These are phyloP conservation scores for Aspergillus olivimuriae DNA, from an alignment of 495 filamentous ascomycete species.

Conservation along the genomic window DNA sequence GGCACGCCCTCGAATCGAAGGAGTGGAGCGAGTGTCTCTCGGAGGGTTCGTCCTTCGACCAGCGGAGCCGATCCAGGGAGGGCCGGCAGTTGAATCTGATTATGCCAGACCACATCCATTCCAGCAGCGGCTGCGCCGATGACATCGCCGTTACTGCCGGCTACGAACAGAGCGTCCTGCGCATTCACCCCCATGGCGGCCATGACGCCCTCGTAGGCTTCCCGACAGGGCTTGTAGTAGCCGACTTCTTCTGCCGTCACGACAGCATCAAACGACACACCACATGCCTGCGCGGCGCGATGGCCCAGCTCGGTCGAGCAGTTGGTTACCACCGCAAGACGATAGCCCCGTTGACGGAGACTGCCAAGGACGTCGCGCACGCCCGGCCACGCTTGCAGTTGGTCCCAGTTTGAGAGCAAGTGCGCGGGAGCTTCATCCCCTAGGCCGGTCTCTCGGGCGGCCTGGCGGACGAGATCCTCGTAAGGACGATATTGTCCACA, in stretches of 20 bases:
- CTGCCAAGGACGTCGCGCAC: constrained; percentile 7
- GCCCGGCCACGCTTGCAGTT: constrained; percentile 26
- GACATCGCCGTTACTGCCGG: constrained; percentile 29
- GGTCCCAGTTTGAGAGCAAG: constrained; percentile 18
- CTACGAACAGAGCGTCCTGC: constrained; percentile 25
- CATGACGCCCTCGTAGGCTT: constrained; percentile 22
- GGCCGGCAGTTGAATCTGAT: constrained; percentile 17
- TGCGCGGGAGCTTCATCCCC: constrained; percentile 13
- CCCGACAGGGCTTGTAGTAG: constrained; percentile 24
- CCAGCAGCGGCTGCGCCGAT: constrained; percentile 23
- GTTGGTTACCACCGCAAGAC: constrained; percentile 24
- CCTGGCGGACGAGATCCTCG: constrained; percentile 19
- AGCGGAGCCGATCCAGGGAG: constrained; percentile 11
- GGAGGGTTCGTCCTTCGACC: constrained; percentile 4
- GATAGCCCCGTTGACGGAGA: constrained; percentile 16
- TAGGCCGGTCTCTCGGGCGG: constrained; percentile 20
- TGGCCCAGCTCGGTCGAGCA: constrained; percentile 23
- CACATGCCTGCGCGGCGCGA: constrained; percentile 12
- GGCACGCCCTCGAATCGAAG: background rate
- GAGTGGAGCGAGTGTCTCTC: background rate
- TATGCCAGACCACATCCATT: constrained; percentile 34
- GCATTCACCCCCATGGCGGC: constrained; percentile 12
- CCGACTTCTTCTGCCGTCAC: constrained; percentile 27
- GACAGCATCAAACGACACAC: constrained; percentile 18
- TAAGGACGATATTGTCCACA: constrained; percentile 23